phyloP scores from a whole-genome alignment of 2,329 filamentous ascomycete species.

The Diaporthe batatas region DNA sequence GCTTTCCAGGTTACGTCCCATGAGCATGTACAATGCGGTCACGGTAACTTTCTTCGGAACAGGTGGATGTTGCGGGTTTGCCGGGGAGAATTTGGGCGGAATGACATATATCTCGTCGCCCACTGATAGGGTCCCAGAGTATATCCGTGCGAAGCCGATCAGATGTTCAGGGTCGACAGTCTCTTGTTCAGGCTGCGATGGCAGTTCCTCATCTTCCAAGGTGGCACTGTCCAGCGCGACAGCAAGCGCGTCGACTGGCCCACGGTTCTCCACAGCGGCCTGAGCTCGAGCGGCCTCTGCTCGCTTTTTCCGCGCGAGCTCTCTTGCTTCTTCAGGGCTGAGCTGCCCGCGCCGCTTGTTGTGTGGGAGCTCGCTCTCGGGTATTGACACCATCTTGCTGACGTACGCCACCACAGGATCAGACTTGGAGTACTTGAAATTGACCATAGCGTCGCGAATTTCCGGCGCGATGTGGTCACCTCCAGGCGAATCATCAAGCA shows the following conservation, averaged over 20 bases:
- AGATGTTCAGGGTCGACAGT: conserved; percentile 85
- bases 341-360: conserved; percentile 85
- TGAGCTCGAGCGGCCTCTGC: conserved; percentile 88
- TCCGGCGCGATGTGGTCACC: conserved; percentile 75
- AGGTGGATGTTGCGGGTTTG: conserved; percentile 77
- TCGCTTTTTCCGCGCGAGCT: conserved; percentile 88
- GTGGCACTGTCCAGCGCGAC: conserved; percentile 72
- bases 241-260: conserved; percentile 68
- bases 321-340: conserved; percentile 89
- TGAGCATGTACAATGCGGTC: conserved; percentile 91
- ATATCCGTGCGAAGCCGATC: conserved; percentile 94
- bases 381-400: conserved; percentile 97
- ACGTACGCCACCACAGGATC: conserved; percentile 93
- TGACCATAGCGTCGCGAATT: conserved; percentile 84
- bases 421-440: conserved; percentile 77
- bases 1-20: conserved; percentile 90
- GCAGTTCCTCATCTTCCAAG: conserved; percentile 64
- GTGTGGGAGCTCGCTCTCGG: conserved; percentile 89
- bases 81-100: conserved; percentile 92
- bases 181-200: conserved; percentile 62
- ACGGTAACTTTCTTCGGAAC: conserved; percentile 86
- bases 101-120: conserved; percentile 93
- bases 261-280: conserved; percentile 63
- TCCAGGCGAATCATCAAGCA: conserved; percentile 86
- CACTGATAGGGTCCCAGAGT: conserved; percentile 89